Evolutionary conservation across 257 asterid species (phyloP), one percentile per base, ranked within the genome.

Genomic region (Capsicum chinense): DNA sequence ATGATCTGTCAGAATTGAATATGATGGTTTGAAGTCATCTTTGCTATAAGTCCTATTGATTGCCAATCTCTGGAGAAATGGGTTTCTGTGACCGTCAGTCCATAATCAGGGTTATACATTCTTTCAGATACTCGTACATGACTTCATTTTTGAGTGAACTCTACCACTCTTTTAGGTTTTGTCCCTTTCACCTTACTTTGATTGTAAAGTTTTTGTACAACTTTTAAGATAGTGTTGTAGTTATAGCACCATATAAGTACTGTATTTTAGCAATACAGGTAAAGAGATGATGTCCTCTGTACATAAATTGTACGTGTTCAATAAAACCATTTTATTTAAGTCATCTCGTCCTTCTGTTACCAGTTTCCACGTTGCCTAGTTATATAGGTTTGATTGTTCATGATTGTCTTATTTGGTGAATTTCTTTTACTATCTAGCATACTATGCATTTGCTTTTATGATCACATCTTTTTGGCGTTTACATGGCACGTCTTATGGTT

Each of bases 1-100:
- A 95, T 87, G 98, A 95, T 90, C 93, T 95, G 69, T 33, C 97
- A 60, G 97, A 91, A 82, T 86, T 95, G 86, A 91, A 95, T 88
- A 95, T 95, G 97, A 89, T 93, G 92, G 93, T 92, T 85, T 95
- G 92, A 95, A 89, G 92, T 82, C 83, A 84, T 79, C 37, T 81
- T 86, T 87, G 85, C 86, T 93, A 93, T 93, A 92, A 90, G 88
- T 88, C 81, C 85, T 66, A 88, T 86, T 88, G 87, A 84, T 84
- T 91, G 86, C 81, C 87, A 54, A 84, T 88, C 86, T 82, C 88
- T 83, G 85, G 85, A 84, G 82, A 79, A 84, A 83, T 63, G 44
- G 85, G 91, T 83, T 86, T 84, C 84, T 84, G 91, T 86, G 85
- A 88, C 85, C 85, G 68, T 84, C 84, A 79, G 84, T 86, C 87